Conservation (phyloP, 805 yeast species). For the Cyberlindnera xylosilytica region DNA sequence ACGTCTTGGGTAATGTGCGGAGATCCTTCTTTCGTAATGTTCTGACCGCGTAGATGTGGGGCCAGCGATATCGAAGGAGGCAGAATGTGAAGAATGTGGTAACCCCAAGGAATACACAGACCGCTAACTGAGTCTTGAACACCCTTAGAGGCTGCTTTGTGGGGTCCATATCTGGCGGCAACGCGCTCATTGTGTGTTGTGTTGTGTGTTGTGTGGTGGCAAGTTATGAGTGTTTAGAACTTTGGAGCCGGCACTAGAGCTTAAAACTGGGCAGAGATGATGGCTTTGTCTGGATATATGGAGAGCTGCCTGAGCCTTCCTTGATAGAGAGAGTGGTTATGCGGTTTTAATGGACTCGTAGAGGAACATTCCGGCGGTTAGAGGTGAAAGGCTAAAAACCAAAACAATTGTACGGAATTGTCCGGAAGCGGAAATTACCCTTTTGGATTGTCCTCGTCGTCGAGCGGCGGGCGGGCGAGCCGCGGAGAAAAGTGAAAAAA, state of each 20-base stretch:
- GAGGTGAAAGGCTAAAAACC: too few relatives aligned
- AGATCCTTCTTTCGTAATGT: conserved; percentile 33
- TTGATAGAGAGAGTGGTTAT: too few relatives aligned
- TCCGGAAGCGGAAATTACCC: too few relatives aligned
- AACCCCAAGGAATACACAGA: conserved; percentile 67
- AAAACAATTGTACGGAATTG: too few relatives aligned
- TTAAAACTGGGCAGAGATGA: too few relatives aligned
- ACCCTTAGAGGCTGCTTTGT: conserved; percentile 42
- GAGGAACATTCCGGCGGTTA: too few relatives aligned
- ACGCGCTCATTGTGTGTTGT: conserved; percentile 21
- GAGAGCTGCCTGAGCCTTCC: too few relatives aligned
- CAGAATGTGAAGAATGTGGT: conserved; percentile 70
- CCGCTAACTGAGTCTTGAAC: conserved; percentile 76
- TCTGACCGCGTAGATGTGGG: conserved; percentile 84
- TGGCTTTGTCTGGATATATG: too few relatives aligned
- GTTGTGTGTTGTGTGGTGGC: neutral
- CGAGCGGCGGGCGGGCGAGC: neutral
- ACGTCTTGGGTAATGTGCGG: conserved; percentile 36
- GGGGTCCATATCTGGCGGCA: conserved; percentile 31
- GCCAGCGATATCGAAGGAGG: conserved; percentile 67
- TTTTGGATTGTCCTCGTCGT: neutral
- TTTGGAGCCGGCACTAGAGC: too few relatives aligned
- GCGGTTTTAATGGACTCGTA: too few relatives aligned
- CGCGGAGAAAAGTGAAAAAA: conserved; percentile 2
- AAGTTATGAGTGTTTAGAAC: too few relatives aligned